Evolutionary conservation across 192 early-diverging fungal genomes (phyloP), one percentile per base, ranked within the genome.

Genomic region (Backusella psychrophila): DNA sequence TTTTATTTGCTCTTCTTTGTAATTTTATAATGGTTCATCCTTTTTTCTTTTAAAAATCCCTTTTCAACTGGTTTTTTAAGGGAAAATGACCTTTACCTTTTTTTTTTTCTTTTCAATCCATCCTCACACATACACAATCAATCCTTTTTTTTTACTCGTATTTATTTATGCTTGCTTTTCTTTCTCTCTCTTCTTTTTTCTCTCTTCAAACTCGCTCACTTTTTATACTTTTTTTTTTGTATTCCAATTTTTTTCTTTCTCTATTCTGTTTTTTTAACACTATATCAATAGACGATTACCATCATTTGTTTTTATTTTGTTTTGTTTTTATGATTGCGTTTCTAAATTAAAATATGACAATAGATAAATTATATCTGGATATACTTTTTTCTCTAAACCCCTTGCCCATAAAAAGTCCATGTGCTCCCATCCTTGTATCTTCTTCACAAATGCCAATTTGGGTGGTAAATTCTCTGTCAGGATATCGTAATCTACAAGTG

Each of bases 341-440:
- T 59, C 11, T 8, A 73, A 49, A 66, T 80, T 83, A 33, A 83
- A 83, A 44, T 73, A 36, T 15, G 76, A 52, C 0, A 87, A 63
- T 15, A 87, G 66, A 15, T 74, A 39, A 4, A 87, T 26, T 33
- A 87, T 84, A 41, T 84, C 83, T 0, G 84, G 86, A 66, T 80
- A 87, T 11, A 87, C 81, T 66, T 80, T 72, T 38, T 67, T 72
- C 52, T 87, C 84, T 69, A 87, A 71, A 11, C 72, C 81, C 7
- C 77, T 72, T 6, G 82, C 86, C 86, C 86, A 87, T 23, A 87
- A 59, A 75, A 87, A 87, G 52, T 87, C 86, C 44, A 84, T 66
- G 83, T 98, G 96, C 78, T 97, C 95, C 82, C 94, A 96, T 66
- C 90, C 84, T 33, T 78, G 70, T 42, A 95, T 82, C 68, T 88